A percentile compares a stretch with the other conserved stretches of the same genome.
Conservation (phyloP, 2,329 filamentous ascomycete species). For the Gnomoniopsis sp. region DNA sequence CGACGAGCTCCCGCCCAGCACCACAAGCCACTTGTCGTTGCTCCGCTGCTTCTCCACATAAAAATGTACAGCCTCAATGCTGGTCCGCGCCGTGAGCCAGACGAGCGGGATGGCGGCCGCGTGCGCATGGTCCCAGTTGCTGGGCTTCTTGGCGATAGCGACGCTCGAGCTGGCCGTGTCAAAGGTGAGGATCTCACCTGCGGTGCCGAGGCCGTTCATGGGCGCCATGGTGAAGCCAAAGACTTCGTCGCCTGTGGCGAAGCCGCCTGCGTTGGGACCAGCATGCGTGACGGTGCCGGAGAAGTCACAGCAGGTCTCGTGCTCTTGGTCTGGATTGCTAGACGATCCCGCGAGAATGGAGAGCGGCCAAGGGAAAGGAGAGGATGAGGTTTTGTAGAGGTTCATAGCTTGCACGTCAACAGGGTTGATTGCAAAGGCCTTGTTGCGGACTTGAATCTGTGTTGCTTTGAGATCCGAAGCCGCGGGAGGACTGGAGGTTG, state of each 20-base stretch:
- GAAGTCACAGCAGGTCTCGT: conserved; percentile 7
- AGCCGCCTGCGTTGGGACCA: not conserved
- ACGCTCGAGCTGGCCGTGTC: not conserved
- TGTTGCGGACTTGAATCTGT: conserved; percentile 16
- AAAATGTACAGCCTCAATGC: not conserved
- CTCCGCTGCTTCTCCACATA: not conserved
- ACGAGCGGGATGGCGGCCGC: conserved; percentile 2
- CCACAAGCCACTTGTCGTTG: not conserved
- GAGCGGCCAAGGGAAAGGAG: not conserved
- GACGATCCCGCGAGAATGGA: not conserved
- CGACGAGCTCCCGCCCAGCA: not conserved
- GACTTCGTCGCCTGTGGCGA: not conserved
- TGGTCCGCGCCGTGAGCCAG: not conserved
- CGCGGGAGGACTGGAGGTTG: not conserved
- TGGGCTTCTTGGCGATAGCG: not conserved
- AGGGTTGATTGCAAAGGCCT: conserved; percentile 20
- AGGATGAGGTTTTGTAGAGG: not conserved
- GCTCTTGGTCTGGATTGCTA: not conserved
- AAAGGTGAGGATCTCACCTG: not conserved
- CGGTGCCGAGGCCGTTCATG: not conserved
- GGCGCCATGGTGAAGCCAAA: conserved; percentile 9
- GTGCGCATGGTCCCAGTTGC: not conserved
- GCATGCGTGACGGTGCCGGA: conserved; percentile 1
- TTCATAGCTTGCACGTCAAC: conserved; percentile 21
- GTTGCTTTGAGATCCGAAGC: not conserved